Percentiles rank a stretch among this genome's conserved stretches.
Conservation (phyloP, 2,329 filamentous ascomycete genomes). For the Lecanicillium sp. region DNA sequence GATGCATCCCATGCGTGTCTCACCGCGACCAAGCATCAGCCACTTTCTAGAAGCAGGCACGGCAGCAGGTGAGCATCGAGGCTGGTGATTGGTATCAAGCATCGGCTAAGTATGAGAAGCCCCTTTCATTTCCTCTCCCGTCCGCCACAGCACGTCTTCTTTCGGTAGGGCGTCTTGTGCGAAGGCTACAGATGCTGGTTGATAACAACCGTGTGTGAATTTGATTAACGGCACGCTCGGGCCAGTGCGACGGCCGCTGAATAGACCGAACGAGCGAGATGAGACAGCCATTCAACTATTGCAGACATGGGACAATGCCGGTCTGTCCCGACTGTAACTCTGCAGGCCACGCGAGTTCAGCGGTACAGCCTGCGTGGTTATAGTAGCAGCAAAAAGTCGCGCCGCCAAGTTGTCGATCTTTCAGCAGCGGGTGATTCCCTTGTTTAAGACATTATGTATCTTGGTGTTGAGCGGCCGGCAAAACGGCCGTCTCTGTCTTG, state of each 20-base stretch:
- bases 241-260: neutral
- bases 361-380: neutral
- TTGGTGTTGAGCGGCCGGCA: neutral
- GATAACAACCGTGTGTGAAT: slow-evolving; percentile 3
- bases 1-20: slow-evolving; percentile 7
- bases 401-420: slow-evolving; percentile 7
- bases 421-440: slow-evolving; percentile 6
- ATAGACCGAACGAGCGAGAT: too few relatives aligned
- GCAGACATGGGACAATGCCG: slow-evolving; percentile 1
- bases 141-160: slow-evolving; percentile 4
- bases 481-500: neutral
- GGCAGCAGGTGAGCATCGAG: neutral
- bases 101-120: slow-evolving; percentile 1
- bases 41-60: slow-evolving; percentile 12
- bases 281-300: neutral
- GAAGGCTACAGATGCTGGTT: neutral
- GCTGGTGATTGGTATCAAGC: neutral
- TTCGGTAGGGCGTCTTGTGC: too few relatives aligned
- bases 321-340: slow-evolving; percentile 9
- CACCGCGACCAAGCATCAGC: slow-evolving; percentile 6
- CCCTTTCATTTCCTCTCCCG: slow-evolving; percentile 11
- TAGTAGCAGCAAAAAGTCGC: neutral
- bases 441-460: slow-evolving; percentile 7
- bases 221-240: neutral
- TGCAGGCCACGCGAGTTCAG: slow-evolving; percentile 2